These are phyloP conservation scores for Trichomonas vaginalis DNA, from an alignment of 208 protist species.

Conservation along the genomic window DNA sequence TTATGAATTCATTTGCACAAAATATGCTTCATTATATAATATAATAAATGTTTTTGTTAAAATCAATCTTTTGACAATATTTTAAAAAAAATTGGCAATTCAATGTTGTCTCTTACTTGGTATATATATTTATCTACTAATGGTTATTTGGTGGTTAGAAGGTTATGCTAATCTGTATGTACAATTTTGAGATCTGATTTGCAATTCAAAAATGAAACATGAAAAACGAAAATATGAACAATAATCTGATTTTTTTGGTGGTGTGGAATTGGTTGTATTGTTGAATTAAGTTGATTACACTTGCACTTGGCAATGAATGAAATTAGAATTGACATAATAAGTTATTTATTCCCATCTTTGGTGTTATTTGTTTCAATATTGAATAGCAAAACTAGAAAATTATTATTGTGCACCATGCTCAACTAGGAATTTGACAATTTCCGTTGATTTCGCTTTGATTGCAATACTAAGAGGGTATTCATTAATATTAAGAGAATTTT, in stretches of 20 bases:
- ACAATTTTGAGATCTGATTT: not conserved
- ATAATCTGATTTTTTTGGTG: not conserved
- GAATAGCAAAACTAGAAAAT: no score
- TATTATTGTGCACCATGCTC: no score
- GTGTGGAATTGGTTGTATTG: not conserved
- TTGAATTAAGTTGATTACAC: not conserved
- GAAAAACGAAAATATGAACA: not conserved
- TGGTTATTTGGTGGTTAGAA: not conserved
- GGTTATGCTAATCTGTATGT: not conserved
- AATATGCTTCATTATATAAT: not conserved
- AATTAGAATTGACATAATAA: not conserved
- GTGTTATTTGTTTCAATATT: no score
- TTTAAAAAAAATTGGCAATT: not conserved
- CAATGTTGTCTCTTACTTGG: not conserved
- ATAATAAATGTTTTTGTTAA: not conserved
- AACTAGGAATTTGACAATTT: no score
- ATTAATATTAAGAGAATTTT: no score
- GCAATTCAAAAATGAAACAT: not conserved
- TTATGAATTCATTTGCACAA: not conserved
- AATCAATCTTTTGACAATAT: not conserved
- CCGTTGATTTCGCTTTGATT: no score
- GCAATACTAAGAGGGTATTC: no score
- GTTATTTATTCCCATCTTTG: no score
- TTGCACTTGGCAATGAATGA: not conserved
- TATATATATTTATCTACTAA: not conserved